Percentiles rank a stretch among this genome's conserved stretches.
These are phyloP conservation scores for Diplosphaera chodatii DNA, from an alignment of 139 green algal species.

Conservation along the genomic window DNA sequence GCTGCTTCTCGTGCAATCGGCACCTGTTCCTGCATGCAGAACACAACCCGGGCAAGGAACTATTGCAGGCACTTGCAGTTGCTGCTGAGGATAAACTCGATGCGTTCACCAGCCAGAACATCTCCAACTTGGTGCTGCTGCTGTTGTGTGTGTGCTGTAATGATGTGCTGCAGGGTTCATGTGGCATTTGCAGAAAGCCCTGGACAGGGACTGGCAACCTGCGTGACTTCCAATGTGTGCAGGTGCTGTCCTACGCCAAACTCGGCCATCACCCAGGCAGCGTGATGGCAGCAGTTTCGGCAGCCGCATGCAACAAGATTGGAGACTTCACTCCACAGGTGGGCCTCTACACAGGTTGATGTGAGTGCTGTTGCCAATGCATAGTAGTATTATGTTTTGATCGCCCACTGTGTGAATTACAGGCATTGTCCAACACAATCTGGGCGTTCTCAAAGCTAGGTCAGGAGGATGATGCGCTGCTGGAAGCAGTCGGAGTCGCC, in stretches of 20 bases:
- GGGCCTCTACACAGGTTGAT: no score
- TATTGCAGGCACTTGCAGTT: slow-evolving; percentile 23
- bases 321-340: slow-evolving; percentile 20
- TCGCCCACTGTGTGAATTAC: no score
- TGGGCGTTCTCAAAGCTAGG: slow-evolving; percentile 53
- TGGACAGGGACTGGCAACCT: no score
- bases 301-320: slow-evolving; percentile 4
- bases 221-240: no score
- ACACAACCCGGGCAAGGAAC: slow-evolving; percentile 23
- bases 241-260: slow-evolving; percentile 29
- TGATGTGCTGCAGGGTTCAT: no score
- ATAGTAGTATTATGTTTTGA: no score
- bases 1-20: no score
- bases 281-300: slow-evolving; percentile 10
- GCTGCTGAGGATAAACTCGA: slow-evolving; percentile 4
- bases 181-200: no score
- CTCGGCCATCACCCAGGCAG: slow-evolving; percentile 19
- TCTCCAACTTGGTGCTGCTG: slow-evolving; percentile 23
- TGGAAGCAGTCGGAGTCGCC: slow-evolving; percentile 20
- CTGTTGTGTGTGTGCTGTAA: no score
- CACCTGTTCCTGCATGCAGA: no score
- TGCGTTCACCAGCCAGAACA: slow-evolving; percentile 24
- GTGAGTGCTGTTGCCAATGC: no score
- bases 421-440: slow-evolving; percentile 54
- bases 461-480: slow-evolving; percentile 16